Percentiles rank a stretch among this genome's conserved stretches.
Evolutionary conservation across 2,329 filamentous ascomycete species (phyloP).

Genomic region (Diaporthe australafricana): DNA sequence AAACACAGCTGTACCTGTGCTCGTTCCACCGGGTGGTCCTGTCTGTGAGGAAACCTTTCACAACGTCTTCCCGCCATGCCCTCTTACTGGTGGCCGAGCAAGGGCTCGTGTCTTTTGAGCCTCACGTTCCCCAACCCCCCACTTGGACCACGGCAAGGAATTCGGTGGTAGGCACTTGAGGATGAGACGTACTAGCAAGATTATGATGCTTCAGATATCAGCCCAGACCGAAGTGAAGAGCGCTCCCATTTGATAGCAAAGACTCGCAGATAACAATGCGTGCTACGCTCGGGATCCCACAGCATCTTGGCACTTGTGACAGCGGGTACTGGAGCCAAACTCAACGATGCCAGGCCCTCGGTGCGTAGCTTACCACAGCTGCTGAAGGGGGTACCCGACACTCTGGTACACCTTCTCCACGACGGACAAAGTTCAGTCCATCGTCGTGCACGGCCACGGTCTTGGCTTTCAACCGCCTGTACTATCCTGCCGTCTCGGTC

Average conservation of each 20-base stretch:
- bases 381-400: slow-evolving; percentile 17
- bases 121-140: slow-evolving; percentile 1
- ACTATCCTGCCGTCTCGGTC: not conserved
- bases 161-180: not conserved
- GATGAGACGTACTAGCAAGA: slow-evolving; percentile 16
- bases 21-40: not conserved
- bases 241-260: slow-evolving; percentile 10
- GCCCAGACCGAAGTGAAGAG: not conserved
- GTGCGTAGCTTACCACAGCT: not conserved
- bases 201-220: not conserved
- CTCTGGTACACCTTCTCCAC: slow-evolving; percentile 24
- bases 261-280: slow-evolving; percentile 11
- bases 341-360: not conserved
- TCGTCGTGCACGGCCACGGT: slow-evolving; percentile 14
- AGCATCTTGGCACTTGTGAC: slow-evolving; percentile 26
- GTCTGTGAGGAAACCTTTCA: slow-evolving; percentile 21
- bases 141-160: not conserved
- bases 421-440: not conserved
- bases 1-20: not conserved
- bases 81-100: not conserved
- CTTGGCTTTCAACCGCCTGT: slow-evolving; percentile 1
- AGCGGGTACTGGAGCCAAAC: slow-evolving; percentile 25
- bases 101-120: slow-evolving; percentile 1
- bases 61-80: slow-evolving; percentile 4
- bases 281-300: slow-evolving; percentile 24